Evolutionary conservation across 1,139 yeast species (phyloP), one percentile per base, ranked within the genome.

Genomic region (Kluyveromyces marxianus): DNA sequence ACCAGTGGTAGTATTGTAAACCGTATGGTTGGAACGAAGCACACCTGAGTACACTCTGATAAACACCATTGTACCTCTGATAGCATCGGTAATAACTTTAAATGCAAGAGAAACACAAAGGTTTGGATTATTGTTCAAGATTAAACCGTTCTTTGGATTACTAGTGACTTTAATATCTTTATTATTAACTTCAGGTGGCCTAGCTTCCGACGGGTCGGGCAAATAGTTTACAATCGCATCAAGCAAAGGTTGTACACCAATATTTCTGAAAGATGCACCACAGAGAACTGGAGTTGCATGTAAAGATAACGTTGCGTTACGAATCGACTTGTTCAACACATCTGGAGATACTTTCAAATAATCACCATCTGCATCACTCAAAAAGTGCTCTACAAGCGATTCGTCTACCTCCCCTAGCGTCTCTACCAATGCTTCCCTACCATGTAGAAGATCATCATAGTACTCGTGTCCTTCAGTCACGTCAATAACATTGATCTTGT

Each of bases 231-330:
- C 73, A 14, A 90, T 73, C 0, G 95, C 90, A 62, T 92, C 98
- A 67, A 92, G 69, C 46, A 94, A 69, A 0, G 97, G 97, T 60
- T 92, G 98, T 2, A 92, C 95, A 10, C 98, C 98, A 44, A 92
- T 84, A 60, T 92, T 92, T 52, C 75, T 77, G 67, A 92, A 92
- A 44, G 97, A 85, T 1, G 97, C 86, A 3, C 99, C 98, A 65
- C 97, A 88, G 35, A 89, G 68, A 0, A 92, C 85, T 0, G 99
- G 97, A 0, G 84, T 76, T 2, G 87, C 71, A 35, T 70, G 67
- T 45, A 76, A 75, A 0, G 64, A 63, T 3, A 87, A 55, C 0
- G 96, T 85, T 1, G 85, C 79, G 30, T 68, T 67, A 46, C 87
- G 70, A 8, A 92, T 72, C 0, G 95, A 83, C 14, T 60, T 56